These are phyloP conservation scores for Diaporthe sp. DNA, from an alignment of 2,329 filamentous ascomycete genomes.

Conservation along the genomic window DNA sequence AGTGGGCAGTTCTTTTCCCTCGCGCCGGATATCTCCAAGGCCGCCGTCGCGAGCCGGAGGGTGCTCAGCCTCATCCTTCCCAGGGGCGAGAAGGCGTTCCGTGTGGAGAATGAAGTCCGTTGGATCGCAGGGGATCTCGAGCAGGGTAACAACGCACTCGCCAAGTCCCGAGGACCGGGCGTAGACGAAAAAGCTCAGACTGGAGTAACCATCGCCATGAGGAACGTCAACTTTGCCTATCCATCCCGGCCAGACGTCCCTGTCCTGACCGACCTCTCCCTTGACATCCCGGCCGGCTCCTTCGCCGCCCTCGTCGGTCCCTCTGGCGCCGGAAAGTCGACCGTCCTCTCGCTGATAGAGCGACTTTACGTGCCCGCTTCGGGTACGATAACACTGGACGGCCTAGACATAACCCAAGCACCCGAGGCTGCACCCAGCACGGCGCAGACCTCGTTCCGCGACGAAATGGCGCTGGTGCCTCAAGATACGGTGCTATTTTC, in stretches of 20 bases:
- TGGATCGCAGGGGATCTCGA: background rate
- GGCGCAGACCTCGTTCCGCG: slow-evolving; percentile 58
- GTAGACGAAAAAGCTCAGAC: slow-evolving; percentile 4
- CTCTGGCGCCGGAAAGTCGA: slow-evolving; percentile 77
- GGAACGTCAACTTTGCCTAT: slow-evolving; percentile 75
- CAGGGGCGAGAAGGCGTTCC: background rate
- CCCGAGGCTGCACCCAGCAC: slow-evolving; percentile 54
- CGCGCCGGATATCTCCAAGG: slow-evolving; percentile 80
- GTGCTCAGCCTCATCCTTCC: slow-evolving; percentile 64
- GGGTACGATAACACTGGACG: slow-evolving; percentile 61
- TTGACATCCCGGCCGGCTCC: slow-evolving; percentile 70
- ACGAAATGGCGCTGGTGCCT: slow-evolving; percentile 68
- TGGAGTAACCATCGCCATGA: slow-evolving; percentile 67
- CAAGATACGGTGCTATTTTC: slow-evolving; percentile 72
- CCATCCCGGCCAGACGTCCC: slow-evolving; percentile 71
- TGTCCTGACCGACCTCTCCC: slow-evolving; percentile 69
- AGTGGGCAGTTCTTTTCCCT: slow-evolving; percentile 83
- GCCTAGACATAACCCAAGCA: slow-evolving; percentile 59
- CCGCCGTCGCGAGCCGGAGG: slow-evolving; percentile 71
- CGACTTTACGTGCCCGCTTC: slow-evolving; percentile 61
- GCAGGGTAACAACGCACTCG: background rate
- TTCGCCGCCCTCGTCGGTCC: slow-evolving; percentile 77
- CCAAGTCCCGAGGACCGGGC: background rate
- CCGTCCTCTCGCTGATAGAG: slow-evolving; percentile 70
- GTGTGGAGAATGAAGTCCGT: background rate